Percentiles rank a stretch among this genome's conserved stretches.
Evolutionary conservation across 2,329 filamentous ascomycete genomes (phyloP).

Genomic region (Neopestalotiopsis rosae): DNA sequence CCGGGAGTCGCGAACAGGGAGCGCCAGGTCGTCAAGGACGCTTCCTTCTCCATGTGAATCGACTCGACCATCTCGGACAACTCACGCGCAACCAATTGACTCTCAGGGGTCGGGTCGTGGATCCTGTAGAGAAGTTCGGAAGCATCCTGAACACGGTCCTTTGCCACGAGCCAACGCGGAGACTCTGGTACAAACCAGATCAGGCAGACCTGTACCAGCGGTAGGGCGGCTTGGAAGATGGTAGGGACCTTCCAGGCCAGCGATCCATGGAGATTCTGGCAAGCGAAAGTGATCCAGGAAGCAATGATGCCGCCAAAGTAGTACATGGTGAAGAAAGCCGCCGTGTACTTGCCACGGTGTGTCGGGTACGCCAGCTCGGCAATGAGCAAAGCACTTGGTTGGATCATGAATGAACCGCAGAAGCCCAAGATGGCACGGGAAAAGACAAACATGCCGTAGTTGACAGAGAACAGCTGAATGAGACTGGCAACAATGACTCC

Average conservation of each 20-base stretch:
- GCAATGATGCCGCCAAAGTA: conserved; percentile 14
- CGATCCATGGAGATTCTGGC: conserved; percentile 16
- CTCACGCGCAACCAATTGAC: conserved; percentile 45
- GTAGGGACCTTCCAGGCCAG: conserved; percentile 50
- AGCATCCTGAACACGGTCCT: conserved; percentile 38
- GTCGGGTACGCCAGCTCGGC: conserved; percentile 34
- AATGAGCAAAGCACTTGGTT: conserved; percentile 30
- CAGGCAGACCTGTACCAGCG: conserved; percentile 29
- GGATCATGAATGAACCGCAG: conserved; percentile 21
- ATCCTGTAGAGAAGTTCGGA: conserved; percentile 37
- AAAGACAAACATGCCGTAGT: conserved; percentile 28
- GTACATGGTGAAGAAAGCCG: conserved; percentile 17
- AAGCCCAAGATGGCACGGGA: conserved; percentile 33
- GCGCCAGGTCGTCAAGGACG: conserved; percentile 43
- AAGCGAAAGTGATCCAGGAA: conserved; percentile 26
- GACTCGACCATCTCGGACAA: conserved; percentile 43
- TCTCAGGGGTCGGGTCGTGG: conserved; percentile 43
- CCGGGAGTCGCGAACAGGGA: conserved; percentile 51
- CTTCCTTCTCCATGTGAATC: neutral
- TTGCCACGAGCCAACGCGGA: conserved; percentile 39
- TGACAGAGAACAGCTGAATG: neutral
- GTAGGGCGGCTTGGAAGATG: conserved; percentile 48
- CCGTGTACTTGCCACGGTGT: conserved; percentile 30
- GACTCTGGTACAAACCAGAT: neutral
- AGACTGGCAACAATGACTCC: neutral